Conservation (phyloP, 495 filamentous ascomycete genomes). For the Penicillium pancosmium region DNA sequence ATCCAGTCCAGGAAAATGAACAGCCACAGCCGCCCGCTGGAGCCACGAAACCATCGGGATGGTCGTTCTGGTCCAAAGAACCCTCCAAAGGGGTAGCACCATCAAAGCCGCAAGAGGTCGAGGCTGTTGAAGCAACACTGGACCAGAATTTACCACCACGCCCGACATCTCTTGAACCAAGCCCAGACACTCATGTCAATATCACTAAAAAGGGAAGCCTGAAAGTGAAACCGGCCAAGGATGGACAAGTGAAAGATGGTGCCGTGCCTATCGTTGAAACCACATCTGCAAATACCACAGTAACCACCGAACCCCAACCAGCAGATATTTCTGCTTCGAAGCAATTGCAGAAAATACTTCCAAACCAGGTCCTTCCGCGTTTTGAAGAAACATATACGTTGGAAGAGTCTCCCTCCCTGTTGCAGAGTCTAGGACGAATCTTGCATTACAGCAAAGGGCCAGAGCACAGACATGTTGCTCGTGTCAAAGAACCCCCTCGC, state of each 20-base stretch:
- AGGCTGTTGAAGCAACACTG: conserved; percentile 70
- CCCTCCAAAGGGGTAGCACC: conserved; percentile 45
- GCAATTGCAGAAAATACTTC: conserved; percentile 47
- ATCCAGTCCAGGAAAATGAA: conserved; percentile 31
- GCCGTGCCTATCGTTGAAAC: conserved; percentile 32
- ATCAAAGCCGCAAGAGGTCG: conserved; percentile 41
- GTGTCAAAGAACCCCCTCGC: conserved; percentile 67
- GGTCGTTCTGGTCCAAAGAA: conserved; percentile 85
- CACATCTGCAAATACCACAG: conserved; percentile 35
- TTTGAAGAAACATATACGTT: conserved; percentile 69
- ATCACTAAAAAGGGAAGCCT: conserved; percentile 48
- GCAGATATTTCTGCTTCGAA: conserved; percentile 46
- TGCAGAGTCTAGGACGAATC: conserved; percentile 70
- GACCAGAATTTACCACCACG: conserved; percentile 43
- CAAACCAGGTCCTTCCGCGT: conserved; percentile 69
- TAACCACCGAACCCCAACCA: conserved; percentile 21
- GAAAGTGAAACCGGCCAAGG: conserved; percentile 50
- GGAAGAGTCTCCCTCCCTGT: conserved; percentile 68
- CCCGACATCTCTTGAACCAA: conserved; percentile 17
- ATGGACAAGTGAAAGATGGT: conserved; percentile 37
- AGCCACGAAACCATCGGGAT: conserved; percentile 62
- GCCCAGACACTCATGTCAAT: conserved; percentile 37
- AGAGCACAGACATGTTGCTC: conserved; percentile 68
- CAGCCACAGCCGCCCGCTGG: conserved; percentile 41
- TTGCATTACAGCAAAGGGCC: conserved; percentile 63